A percentile compares a stretch with the other conserved stretches of the same genome.
Evolutionary conservation across 148 eudicot genomes (phyloP).

Genomic region (Vaccinium myrtillus): DNA sequence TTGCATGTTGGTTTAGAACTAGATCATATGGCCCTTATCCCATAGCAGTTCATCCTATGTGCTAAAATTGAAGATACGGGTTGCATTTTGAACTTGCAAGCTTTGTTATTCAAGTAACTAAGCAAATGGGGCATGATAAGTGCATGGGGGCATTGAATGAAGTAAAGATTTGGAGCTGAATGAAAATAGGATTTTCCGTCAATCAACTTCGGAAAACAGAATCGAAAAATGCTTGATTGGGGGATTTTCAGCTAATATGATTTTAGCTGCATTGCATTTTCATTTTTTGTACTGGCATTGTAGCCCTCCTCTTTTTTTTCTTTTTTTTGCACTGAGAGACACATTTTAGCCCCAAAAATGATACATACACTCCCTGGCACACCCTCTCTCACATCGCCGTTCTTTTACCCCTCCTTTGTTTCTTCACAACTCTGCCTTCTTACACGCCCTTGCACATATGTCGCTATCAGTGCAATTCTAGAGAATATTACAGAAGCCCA

Average conservation of each 20-base stretch:
- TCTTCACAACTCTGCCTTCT: background rate
- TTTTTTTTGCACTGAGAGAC: background rate
- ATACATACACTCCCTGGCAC: no score
- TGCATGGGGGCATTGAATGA: background rate
- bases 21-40: background rate
- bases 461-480: background rate
- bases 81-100: background rate
- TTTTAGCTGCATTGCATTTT: background rate
- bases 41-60: background rate
- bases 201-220: background rate
- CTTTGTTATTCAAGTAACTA: background rate
- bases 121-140: background rate
- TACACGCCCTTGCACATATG: background rate
- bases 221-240: background rate
- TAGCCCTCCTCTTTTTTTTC: background rate
- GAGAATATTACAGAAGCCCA: background rate
- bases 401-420: background rate
- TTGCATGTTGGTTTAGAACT: background rate
- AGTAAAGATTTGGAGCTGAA: background rate
- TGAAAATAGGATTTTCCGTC: background rate
- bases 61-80: background rate
- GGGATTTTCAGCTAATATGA: background rate
- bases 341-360: no score
- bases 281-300: background rate
- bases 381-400: no score